Base-by-base conservation (phyloP, 2,329 filamentous ascomycete species). In the Tolypocladium tropicale region DNA sequence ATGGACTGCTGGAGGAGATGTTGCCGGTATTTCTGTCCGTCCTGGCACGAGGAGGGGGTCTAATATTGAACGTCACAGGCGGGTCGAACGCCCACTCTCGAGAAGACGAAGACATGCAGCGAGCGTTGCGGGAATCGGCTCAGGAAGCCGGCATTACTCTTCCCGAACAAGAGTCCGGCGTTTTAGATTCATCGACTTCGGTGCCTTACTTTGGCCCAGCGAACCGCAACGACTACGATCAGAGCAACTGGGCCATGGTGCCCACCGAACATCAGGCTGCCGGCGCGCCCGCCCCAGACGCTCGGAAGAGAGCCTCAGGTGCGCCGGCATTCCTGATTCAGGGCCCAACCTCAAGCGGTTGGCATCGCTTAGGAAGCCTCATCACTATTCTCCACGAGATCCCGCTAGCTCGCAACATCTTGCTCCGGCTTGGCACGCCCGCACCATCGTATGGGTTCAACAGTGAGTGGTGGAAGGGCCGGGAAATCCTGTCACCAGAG, bases 381-480 rank as follows among this genome's bases (percentile, higher is more conserved):
- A 61, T 86, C 14, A 83, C 82, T 5, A 81, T 86, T 9, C 73
- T 81, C 41, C 79, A 85, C 62, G 73, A 79, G 55, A 85, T 86
- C 28, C 83, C 83, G 1, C 67, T 82, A 0, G 76, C 75, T 1
- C 76, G 82, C 54, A 84, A 85, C 60, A 69, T 78, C 3, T 69
- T 86, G 14, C 72, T 86, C 3, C 65, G 70, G 28, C 70, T 68
- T 11, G 76, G 76, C 2, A 55, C 64, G 4, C 66, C 74, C 6
- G 69, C 74, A 2, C 62, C 69, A 1, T 75, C 70, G 36, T 86
- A 85, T 59, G 82, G 82, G 1, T 74, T 78, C 60, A 75, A 81
- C 59, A 70, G 70, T 14, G 76, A 81, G 57, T 86, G 83, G 83
- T 86, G 83, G 83, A 78, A 75, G 59, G 83, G 83, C 4, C 72